Evolutionary conservation across 2,329 filamentous ascomycete genomes (phyloP).

Genomic region (Cephalotrichum gorgonifer): DNA sequence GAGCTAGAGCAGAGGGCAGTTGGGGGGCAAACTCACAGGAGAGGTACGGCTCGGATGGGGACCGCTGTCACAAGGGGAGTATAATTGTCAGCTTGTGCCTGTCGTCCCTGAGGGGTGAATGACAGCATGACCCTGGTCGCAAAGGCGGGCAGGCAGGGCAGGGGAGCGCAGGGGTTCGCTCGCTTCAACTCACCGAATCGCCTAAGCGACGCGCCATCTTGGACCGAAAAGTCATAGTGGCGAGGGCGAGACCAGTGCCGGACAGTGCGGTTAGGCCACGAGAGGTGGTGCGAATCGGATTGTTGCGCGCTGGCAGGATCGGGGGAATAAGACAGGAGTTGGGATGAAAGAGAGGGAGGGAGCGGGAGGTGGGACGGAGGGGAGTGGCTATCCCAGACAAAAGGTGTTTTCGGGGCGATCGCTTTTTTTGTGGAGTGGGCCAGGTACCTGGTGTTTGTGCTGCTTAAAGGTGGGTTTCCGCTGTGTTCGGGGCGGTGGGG

Average conservation of each 20-base stretch:
- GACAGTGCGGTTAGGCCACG: background rate
- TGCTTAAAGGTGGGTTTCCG: no score
- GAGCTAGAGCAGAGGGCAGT: background rate
- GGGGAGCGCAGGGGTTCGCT: background rate
- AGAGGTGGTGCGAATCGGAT: no score
- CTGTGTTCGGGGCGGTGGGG: no score
- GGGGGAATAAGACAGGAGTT: no score
- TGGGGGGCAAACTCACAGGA: constrained; percentile 29
- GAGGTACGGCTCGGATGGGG: constrained; percentile 29
- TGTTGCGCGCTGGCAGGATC: no score
- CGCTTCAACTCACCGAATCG: constrained; percentile 35
- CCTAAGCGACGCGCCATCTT: constrained; percentile 35
- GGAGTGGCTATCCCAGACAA: no score
- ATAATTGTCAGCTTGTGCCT: background rate
- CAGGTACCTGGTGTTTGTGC: no score
- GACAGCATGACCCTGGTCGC: background rate
- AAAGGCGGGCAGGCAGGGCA: no score
- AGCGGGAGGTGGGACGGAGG: no score
- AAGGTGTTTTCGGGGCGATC: no score
- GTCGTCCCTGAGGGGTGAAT: background rate
- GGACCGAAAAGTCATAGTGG: constrained; percentile 16
- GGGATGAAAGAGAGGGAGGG: no score
- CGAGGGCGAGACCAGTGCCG: background rate
- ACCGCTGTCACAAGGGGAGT: constrained; percentile 14
- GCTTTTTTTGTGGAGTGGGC: no score